Evolutionary conservation across 441 rosid species (phyloP), one percentile per base, ranked within the genome.

Genomic region (Pelargonium australe): DNA sequence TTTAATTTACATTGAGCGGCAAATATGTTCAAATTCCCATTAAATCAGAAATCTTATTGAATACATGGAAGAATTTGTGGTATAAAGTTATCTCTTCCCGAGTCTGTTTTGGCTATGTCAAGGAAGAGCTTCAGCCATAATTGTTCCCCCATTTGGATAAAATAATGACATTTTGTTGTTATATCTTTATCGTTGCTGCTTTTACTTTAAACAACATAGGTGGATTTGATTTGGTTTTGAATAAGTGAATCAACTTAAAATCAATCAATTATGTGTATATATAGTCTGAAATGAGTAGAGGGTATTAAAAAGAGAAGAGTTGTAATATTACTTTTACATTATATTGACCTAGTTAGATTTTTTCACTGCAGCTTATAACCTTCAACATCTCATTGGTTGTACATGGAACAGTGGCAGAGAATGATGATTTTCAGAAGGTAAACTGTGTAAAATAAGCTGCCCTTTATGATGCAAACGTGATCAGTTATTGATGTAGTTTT

Each of bases 301-400:
- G 60, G 60, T 53, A 53, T n/a, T n/a, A n/a, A 13, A 5, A 49
- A 13, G 14, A 31, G 37, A 28, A 28, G 37, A 31, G 37, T 4
- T 31, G 37, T 31, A 31, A 31, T 31, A 31, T 31, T 31, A 31
- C 37, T 31, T 31, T 31, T 31, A 55, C 10, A 17, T 55, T 17
- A 16, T 55, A 9, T 55, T 16, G 61, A 55, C 61, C 61, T 55
- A 17, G 2, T 55, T 55, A 55, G 61, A 55, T 55, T 16, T 55
- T 55, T 53, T 43, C 66, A 63, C 31, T 66, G 77, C 91, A 94
- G 97, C 83, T 94, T 71, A 87, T 87, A 64, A 94, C 98, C 73
- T 94, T 94, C 82, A 87, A 91, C 79, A 89, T 94, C 72, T 85
- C 89, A 34, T 67, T 86, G 84, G 95, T 94, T 61, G 97, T 89